These are phyloP conservation scores for Amphirosellinia nigrospora DNA, from an alignment of 495 filamentous ascomycete species.

Conservation along the genomic window DNA sequence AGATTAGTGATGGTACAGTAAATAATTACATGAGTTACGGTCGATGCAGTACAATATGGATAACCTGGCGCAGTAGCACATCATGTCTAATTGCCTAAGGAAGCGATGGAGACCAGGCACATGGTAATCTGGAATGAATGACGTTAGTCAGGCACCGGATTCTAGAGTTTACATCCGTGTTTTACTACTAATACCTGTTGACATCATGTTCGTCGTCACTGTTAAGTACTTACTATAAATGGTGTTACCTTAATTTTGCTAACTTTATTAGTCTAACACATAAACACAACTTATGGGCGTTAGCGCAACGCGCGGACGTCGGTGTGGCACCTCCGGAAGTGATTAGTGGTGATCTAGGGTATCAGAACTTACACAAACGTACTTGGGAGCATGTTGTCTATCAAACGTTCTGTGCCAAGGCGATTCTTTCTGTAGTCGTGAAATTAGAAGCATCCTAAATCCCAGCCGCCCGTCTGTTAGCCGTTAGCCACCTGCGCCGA, in stretches of 20 bases:
- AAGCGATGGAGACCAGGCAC: slow-evolving; percentile 9
- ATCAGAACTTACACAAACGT: neutral
- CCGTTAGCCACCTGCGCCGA: neutral
- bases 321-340: neutral
- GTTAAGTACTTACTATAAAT: neutral
- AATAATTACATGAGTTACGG: too few species aligned
- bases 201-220: slow-evolving; percentile 3
- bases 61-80: neutral
- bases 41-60: too few species aligned
- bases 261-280: neutral
- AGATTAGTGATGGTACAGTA: neutral
- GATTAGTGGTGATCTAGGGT: neutral
- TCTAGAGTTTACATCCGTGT: neutral
- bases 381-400: neutral
- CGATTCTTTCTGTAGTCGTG: neutral
- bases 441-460: neutral
- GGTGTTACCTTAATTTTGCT: slow-evolving; percentile 6
- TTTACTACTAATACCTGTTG: neutral
- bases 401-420: neutral
- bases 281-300: neutral
- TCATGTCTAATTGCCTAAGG: neutral
- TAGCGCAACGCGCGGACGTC: neutral
- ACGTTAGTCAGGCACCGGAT: slow-evolving; percentile 16
- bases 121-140: slow-evolving; percentile 9
- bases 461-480: neutral